Percentiles rank a stretch among this genome's conserved stretches.
phyloP scores from a whole-genome alignment of 164 flowering plant species.

The Stephania cephalantha region DNA sequence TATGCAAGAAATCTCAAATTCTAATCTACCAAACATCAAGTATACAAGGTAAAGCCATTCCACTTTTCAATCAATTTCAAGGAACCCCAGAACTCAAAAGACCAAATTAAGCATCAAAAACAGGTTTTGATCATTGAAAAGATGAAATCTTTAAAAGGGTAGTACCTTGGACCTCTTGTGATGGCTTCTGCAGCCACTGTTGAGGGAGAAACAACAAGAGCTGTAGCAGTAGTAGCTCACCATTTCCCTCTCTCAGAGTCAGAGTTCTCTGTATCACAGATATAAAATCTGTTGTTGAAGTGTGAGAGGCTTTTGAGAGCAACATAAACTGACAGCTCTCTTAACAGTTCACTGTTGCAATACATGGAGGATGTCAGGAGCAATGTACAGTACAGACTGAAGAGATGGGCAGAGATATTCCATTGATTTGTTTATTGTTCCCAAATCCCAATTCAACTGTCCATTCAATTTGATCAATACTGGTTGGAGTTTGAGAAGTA shows the following conservation, averaged over 20 bases:
- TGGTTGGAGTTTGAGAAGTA: too few relatives aligned
- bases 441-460: background rate
- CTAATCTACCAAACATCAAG: too few relatives aligned
- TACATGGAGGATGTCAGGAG: background rate
- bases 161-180: slow-evolving; percentile 34
- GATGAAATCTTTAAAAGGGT: background rate
- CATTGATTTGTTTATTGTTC: background rate
- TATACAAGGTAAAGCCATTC: too few relatives aligned
- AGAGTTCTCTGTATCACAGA: background rate
- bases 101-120: background rate
- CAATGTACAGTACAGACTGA: background rate
- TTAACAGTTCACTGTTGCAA: background rate
- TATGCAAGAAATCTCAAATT: too few relatives aligned
- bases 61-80: too few relatives aligned
- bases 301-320: background rate
- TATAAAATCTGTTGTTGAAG: too few relatives aligned
- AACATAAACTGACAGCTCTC: background rate
- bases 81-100: background rate
- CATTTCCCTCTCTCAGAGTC: slow-evolving; percentile 23
- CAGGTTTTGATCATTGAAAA: background rate
- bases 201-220: slow-evolving; percentile 37
- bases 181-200: slow-evolving; percentile 51
- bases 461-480: background rate
- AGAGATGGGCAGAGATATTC: background rate
- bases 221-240: slow-evolving; percentile 30